phyloP scores from a whole-genome alignment of 2,329 filamentous ascomycete species.

The Gnomoniopsis sp. region DNA sequence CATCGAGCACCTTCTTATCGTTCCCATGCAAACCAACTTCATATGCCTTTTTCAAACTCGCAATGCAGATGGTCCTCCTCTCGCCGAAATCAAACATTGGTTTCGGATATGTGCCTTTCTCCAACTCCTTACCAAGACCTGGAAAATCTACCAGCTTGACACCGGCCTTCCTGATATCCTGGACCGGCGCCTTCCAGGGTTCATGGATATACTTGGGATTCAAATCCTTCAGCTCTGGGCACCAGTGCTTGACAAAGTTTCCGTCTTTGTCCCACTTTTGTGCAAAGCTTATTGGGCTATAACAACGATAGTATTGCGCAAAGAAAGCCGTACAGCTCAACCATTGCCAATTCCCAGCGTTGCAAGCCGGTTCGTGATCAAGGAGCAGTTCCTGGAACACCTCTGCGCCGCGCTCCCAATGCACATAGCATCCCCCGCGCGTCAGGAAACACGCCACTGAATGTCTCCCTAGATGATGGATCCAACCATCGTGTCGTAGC shows the following conservation, averaged over 20 bases:
- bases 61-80: conserved; percentile 59
- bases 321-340: conserved; percentile 73
- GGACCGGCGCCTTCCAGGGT: conserved; percentile 69
- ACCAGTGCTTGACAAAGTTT: conserved; percentile 58
- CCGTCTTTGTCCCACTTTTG: conserved; percentile 74
- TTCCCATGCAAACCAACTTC: conserved; percentile 61
- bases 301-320: conserved; percentile 67
- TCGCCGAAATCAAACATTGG: conserved; percentile 74
- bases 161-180: conserved; percentile 63
- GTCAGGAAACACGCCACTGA: conserved; percentile 81
- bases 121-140: conserved; percentile 34
- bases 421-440: conserved; percentile 71
- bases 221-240: conserved; percentile 62
- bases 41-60: conserved; percentile 70
- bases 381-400: conserved; percentile 75
- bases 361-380: conserved; percentile 72
- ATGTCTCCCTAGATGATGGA: conserved; percentile 74
- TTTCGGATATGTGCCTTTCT: conserved; percentile 60
- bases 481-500: conserved; percentile 69
- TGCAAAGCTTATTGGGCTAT: conserved; percentile 67
- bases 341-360: conserved; percentile 78
- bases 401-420: conserved; percentile 75
- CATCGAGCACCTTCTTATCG: conserved; percentile 58
- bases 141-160: conserved; percentile 43
- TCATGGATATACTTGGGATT: conserved; percentile 74